phyloP scores from a whole-genome alignment of 805 yeast genomes.

The Nakazawaea wickerhamii region DNA sequence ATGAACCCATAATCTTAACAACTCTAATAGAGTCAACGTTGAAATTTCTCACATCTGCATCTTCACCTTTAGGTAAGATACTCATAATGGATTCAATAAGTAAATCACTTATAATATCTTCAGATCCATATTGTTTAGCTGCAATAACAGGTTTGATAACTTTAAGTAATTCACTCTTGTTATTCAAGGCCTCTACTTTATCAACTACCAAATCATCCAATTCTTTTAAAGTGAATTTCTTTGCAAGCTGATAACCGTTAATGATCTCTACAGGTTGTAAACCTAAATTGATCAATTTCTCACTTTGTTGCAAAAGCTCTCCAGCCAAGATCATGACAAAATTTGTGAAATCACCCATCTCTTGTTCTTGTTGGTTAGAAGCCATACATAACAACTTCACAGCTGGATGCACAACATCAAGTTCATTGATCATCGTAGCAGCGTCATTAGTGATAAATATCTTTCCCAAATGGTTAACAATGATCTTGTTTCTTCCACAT shows the following conservation, averaged over 20 bases:
- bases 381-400: constrained; percentile 96
- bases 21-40: constrained; percentile 93
- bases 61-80: constrained; percentile 66
- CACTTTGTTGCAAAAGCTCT: constrained; percentile 81
- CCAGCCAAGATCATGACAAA: constrained; percentile 90
- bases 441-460: constrained; percentile 93
- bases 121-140: constrained; percentile 89
- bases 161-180: constrained; percentile 54
- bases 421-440: constrained; percentile 92
- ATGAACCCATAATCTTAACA: constrained; percentile 93
- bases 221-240: constrained; percentile 61
- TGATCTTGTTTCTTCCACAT: constrained; percentile 93
- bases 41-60: constrained; percentile 36
- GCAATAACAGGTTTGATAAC: constrained; percentile 83
- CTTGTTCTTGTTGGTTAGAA: constrained; percentile 92
- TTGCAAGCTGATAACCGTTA: constrained; percentile 91
- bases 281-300: constrained; percentile 78
- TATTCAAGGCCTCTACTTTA: constrained; percentile 50
- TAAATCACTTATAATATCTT: constrained; percentile 67
- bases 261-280: constrained; percentile 87
- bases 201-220: constrained; percentile 63
- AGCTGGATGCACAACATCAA: constrained; percentile 95
- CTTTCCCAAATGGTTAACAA: constrained; percentile 82
- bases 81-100: constrained; percentile 81
- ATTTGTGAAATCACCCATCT: constrained; percentile 96